Evolutionary conservation across 257 asterid genomes (phyloP), one percentile per base, ranked within the genome.

Genomic region (Jaltomata sinuosa): DNA sequence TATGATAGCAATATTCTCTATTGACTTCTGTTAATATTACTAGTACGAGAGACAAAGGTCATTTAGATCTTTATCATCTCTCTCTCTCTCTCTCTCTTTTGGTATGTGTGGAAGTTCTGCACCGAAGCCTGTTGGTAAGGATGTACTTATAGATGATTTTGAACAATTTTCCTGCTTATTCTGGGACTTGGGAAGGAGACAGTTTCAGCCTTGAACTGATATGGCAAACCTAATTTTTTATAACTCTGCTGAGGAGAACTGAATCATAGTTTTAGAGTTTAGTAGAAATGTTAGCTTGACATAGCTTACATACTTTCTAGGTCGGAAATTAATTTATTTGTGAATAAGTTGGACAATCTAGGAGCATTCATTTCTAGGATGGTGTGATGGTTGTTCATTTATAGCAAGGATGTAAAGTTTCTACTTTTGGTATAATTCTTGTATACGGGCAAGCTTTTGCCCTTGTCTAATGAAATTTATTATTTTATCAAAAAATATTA

Each of bases 381-480:
- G 69, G 76, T 83, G 38, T 42, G 71, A 45, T 79, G 16, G 64
- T 40, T 57, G 80, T 82, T 49, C 87, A 59, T 82, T 84, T 76
- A 65, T 83, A 85, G 87, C 88, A 84, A 96, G 98, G 91, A 91
- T 83, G 94, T n/a, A n/a, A n/a, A n/a, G n/a, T n/a, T n/a, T n/a
- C n/a, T n/a, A n/a, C n/a, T n/a, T n/a, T n/a, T n/a, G n/a, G n/a
- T n/a, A n/a, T n/a, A n/a, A n/a, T n/a, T n/a, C n/a, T n/a, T n/a
- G n/a, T n/a, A n/a, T n/a, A n/a, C n/a, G n/a, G n/a, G n/a, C n/a
- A n/a, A n/a, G n/a, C n/a, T n/a, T n/a, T n/a, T n/a, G n/a, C n/a
- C n/a, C n/a, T n/a, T n/a, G n/a, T n/a, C n/a, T n/a, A n/a, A n/a
- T n/a, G n/a, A n/a, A n/a, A n/a, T n/a, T n/a, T n/a, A n/a, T n/a